Conservation (phyloP, 345 rosid species). For the Triadica sebifera region DNA sequence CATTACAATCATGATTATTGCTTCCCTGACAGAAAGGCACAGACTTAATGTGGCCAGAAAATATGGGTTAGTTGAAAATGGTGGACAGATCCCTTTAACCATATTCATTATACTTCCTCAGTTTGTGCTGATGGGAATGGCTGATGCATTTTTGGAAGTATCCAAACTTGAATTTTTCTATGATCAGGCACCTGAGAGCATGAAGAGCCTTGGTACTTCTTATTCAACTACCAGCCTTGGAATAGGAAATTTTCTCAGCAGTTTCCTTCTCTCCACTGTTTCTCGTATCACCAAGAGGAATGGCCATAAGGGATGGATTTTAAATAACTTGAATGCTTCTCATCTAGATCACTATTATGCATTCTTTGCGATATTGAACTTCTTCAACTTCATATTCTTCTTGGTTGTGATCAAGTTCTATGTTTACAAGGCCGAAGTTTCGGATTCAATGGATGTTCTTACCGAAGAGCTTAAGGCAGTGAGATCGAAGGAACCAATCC, state of each 20-base stretch:
- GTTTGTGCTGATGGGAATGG: slow-evolving; percentile 72
- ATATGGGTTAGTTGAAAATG: slow-evolving; percentile 48
- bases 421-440: slow-evolving; percentile 66
- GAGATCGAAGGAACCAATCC: slow-evolving; percentile 15
- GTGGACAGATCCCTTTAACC: slow-evolving; percentile 50
- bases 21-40: slow-evolving; percentile 49
- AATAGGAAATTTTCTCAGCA: slow-evolving; percentile 69
- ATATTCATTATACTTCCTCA: slow-evolving; percentile 78
- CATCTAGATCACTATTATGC: slow-evolving; percentile 72
- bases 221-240: slow-evolving; percentile 54
- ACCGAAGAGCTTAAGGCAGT: slow-evolving; percentile 44
- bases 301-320: slow-evolving; percentile 68
- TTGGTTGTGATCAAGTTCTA: slow-evolving; percentile 52
- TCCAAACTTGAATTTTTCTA: slow-evolving; percentile 86
- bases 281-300: slow-evolving; percentile 44
- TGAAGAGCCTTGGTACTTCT: slow-evolving; percentile 92
- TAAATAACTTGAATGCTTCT: slow-evolving; percentile 69
- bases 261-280: slow-evolving; percentile 61
- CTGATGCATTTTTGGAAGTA: slow-evolving; percentile 73
- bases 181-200: slow-evolving; percentile 87
- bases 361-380: slow-evolving; percentile 55
- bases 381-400: slow-evolving; percentile 61
- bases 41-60: slow-evolving; percentile 55
- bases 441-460: slow-evolving; percentile 50
- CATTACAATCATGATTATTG: slow-evolving; percentile 56